Base-by-base conservation (phyloP, 2,329 filamentous ascomycete genomes). In the Elsinoe ampelina region DNA sequence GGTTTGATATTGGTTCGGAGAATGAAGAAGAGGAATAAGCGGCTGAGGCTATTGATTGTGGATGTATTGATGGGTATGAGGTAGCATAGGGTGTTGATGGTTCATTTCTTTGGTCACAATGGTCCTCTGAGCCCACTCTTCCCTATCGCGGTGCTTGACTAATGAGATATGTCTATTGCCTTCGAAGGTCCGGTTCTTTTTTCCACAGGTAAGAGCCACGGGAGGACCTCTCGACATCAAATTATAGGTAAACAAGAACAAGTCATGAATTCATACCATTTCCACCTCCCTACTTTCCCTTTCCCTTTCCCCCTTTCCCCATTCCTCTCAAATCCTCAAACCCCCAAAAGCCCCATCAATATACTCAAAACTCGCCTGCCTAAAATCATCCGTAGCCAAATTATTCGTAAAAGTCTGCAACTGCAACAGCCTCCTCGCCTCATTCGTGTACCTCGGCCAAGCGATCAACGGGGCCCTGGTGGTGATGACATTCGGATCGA, bases 331-430 rank as follows among this genome's bases (percentile, higher is more conserved):
- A 26, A 63, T 54, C 59, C 61, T 59, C 36, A 65, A 65, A 8
- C 56, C 39, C 19, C 19, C 45, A 52, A 57, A 54, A 57, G 67
- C 66, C 3, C 43, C 58, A 48, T 63, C 60, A 48, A 81, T 57
- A 57, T 71, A 75, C 0, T 75, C 62, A 63, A 71, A 77, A 1
- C 70, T 70, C 41, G 73, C 72, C 6, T 66, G 57, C 45, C 79
- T 70, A 60, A 81, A 81, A 58, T 75, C 63, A 68, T 82, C 80
- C 10, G 65, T 63, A 2, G 80, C 61, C 22, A 77, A 60, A 11
- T 58, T 63, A 12, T 67, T 68, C 15, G 60, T 63, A 13, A 71
- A 62, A 12, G 72, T 69, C 45, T 71, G 68, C 58, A 81, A 75
- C 30, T 78, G 69, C 63, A 80, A 67, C 58, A 89, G 65, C 64